Conservation (phyloP, 768 basidiomycete genomes). For the Lactarius tabidus region DNA sequence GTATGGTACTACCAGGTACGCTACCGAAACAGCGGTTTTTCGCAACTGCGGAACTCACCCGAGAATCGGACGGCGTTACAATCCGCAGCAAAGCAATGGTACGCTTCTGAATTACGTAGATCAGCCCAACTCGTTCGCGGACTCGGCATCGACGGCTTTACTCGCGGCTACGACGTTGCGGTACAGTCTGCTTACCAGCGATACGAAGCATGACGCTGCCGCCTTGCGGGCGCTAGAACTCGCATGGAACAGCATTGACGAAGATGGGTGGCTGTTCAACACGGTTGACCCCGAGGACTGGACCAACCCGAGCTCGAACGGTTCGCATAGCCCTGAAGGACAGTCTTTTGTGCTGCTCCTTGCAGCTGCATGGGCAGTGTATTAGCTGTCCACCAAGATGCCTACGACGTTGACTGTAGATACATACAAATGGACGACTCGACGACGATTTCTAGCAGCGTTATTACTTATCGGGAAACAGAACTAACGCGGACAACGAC, state of each 20-base stretch:
- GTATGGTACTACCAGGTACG: slow-evolving; percentile 45
- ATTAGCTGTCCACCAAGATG: neutral
- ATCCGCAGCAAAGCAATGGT: slow-evolving; percentile 39
- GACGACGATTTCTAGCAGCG: neutral
- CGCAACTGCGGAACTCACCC: neutral
- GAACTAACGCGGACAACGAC: neutral
- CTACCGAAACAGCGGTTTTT: neutral
- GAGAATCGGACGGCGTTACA: neutral
- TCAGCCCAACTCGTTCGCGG: slow-evolving; percentile 46
- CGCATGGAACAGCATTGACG: slow-evolving; percentile 38
- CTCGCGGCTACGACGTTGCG: slow-evolving; percentile 55
- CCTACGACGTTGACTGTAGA: neutral
- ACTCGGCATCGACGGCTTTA: slow-evolving; percentile 53
- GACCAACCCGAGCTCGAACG: slow-evolving; percentile 1
- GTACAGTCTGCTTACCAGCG: slow-evolving; percentile 42
- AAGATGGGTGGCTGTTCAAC: slow-evolving; percentile 28
- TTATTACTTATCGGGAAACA: neutral
- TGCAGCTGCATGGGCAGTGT: slow-evolving; percentile 23
- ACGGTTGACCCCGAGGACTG: slow-evolving; percentile 17
- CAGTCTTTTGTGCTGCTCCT: slow-evolving; percentile 27
- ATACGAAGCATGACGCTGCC: slow-evolving; percentile 35
- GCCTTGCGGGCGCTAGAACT: slow-evolving; percentile 41
- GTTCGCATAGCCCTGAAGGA: slow-evolving; percentile 22
- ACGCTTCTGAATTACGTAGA: slow-evolving; percentile 52
- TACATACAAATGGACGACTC: neutral